phyloP scores from a whole-genome alignment of 2,329 filamentous ascomycete genomes.

The Scedosporium aurantiacum region DNA sequence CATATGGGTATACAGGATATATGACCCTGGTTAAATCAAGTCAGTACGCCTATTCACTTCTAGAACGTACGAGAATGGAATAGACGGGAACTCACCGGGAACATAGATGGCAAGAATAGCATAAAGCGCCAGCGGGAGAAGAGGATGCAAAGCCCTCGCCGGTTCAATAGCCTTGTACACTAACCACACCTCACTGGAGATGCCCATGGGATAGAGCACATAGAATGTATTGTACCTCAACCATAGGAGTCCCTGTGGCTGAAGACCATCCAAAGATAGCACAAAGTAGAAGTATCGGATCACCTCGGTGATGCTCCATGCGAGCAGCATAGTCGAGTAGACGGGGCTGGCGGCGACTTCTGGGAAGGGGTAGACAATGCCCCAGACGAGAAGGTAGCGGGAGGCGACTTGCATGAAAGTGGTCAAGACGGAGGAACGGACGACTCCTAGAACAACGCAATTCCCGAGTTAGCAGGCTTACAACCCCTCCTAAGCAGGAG shows the following conservation, averaged over 20 bases:
- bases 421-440: slow-evolving; percentile 74
- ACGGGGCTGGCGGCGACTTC: slow-evolving; percentile 46
- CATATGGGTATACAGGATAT: slow-evolving; percentile 90
- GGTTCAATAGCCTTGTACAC: slow-evolving; percentile 60
- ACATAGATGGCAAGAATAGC: slow-evolving; percentile 64
- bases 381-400: slow-evolving; percentile 83
- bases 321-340: slow-evolving; percentile 70
- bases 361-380: slow-evolving; percentile 65
- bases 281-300: slow-evolving; percentile 90
- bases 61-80: neutral
- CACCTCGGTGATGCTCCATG: slow-evolving; percentile 86
- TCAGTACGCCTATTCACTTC: neutral
- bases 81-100: slow-evolving; percentile 50
- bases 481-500: neutral
- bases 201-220: slow-evolving; percentile 84
- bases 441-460: slow-evolving; percentile 49
- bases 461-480: slow-evolving; percentile 4
- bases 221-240: slow-evolving; percentile 88
- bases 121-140: slow-evolving; percentile 49
- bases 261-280: slow-evolving; percentile 51
- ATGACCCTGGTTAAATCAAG: slow-evolving; percentile 41
- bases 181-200: slow-evolving; percentile 74
- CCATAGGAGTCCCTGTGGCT: slow-evolving; percentile 62
- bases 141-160: slow-evolving; percentile 33
- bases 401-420: slow-evolving; percentile 84